Evolutionary conservation across 176 grass and related monocot genomes (phyloP), one percentile per base, ranked within the genome.

Genomic region (Aegilops bicornis): DNA sequence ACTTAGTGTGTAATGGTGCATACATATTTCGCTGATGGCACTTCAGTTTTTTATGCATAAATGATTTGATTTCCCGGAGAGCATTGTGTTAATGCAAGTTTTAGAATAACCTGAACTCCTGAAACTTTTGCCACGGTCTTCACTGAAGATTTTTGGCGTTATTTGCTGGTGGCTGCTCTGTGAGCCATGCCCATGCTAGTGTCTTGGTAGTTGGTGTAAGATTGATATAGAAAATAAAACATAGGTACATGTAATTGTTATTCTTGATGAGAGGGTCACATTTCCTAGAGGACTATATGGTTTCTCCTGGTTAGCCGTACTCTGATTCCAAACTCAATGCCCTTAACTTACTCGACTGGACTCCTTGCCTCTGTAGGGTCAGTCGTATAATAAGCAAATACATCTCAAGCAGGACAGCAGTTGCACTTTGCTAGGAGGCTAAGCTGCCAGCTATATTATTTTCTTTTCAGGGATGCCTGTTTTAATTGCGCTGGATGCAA

Each of bases 1-100:
- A 92, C 87, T 83, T 82, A 35, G 89, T 88, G 89, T 91, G 86
- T 88, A 85, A 88, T 91, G 89, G 65, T 91, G 89, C 78, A 91
- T 70, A 76, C 81, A 81, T 87, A 84, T 84, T 80, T 84, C 64
- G 92, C 93, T 92, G 93, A 95, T 92, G 91, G 24, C 69, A 37
- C 8, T 30, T 6, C 16, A 37, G 59, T 85, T 59, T n/a, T 37
- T 36, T 37, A 22, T 22, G 17, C 24, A 12, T 63, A 37, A 4
- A 37, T 0, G 3, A 22, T 69, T 22, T 69, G 19, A 37, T 22
- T 9, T 69, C 8, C 19, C 35, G 17, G 32, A 22, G 7, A 69
- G 8, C 66, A 63, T 63, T 64, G 62, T 68, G 19, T 7, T 19
- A 9, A 68, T 68, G 7, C 14, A 19, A 67, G 42, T 66, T 32